Evolutionary conservation across 306 rosid genomes (phyloP), one percentile per base, ranked within the genome.

Genomic region (Vachellia pachyceras): DNA sequence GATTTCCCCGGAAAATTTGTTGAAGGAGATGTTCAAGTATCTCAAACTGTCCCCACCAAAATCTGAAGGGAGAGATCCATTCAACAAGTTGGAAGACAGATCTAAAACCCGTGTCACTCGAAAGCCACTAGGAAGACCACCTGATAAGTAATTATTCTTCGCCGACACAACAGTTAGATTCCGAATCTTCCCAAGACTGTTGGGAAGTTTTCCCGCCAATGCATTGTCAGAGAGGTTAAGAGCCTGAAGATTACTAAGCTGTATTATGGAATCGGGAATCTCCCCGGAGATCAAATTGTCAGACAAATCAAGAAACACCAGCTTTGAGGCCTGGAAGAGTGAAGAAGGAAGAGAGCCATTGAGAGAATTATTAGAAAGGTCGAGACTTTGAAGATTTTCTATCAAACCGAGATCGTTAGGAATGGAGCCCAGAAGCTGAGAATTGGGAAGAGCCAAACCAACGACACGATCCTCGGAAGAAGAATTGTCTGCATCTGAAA

Each of bases 161-260:
- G 92, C n/a, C 7, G 90, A 88, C 55, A 84, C 76, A 0, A 57
- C 55, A 0, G 85, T 89, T 40, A 96, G 83, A 75, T 82, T 90
- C 4, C 33, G 79, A 84, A 93, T 60, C 79, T 81, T 73, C 7
- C 86, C 78, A 2, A 96, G 84, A 68, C 72, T 80, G 14, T 65
- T 1, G 3, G 98, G 99, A 0, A 96, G 8, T 4, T 85, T 89
- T 76, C 98, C 99, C 61, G 81, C 87, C 78, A 96, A 86, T 66
- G 90, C 87, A 83, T 96, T 96, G 76, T 94, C 96, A 11, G 99
- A 96, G 41, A 96, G 93, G 60, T 92, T 90, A 41, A 96, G 94
- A 65, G 58, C 37, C 66, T 65, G 86, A 6, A 96, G 92, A 52
- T 49, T 81, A 44, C 23, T 36, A 22, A 88, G 90, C 79, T 65